Evolutionary conservation across 2,329 filamentous ascomycete genomes (phyloP), one percentile per base, ranked within the genome.

Genomic region (Hymenotorrendiella dingleyae): DNA sequence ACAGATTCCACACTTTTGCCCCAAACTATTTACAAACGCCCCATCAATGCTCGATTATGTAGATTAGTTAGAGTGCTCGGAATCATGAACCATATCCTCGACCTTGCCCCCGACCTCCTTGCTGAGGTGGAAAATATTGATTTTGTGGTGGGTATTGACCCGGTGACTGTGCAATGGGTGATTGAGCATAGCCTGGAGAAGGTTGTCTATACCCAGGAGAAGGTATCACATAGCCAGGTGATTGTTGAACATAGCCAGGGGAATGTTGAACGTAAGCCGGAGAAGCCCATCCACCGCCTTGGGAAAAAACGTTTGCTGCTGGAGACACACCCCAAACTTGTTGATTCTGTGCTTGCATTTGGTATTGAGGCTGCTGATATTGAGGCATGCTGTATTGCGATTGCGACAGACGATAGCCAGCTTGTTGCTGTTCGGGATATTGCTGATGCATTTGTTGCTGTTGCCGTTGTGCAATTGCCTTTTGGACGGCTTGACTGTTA

Each of bases 401-500:
- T 23, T 53, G 43, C 24, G 51, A 46, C 5, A 42, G 14, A n/a
- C 52, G 53, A 42, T 51, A 50, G 16, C 50, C 42, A 36, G 40
- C 35, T 17, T 47, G 33, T 16, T 37, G 35, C 27, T 37, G 35
- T 10, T 54, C 46, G n/a, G 47, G 22, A 11, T 54, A 47, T 28
- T 58, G 53, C 17, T 59, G 53, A 17, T 59, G 52, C 17, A 60
- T 41, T 6, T 62, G 60, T 39, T 67, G 74, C 41, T 80, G 75
- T 56, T 86, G 80, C 21, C 80, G 72, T 60, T 84, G 80, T 33
- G 73, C 71, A 56, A 89, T 86, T 0, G 83, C 85, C 47, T 85
- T 74, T 51, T 88, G 81, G 6, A 88, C 83, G 46, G 81, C 78
- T 44, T 82, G 79, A 33, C 80, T 82, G 45, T 82, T 79, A 46